Evolutionary conservation across 192 early-diverging fungal species (phyloP).

Genomic region (Dissophora globulifera): DNA sequence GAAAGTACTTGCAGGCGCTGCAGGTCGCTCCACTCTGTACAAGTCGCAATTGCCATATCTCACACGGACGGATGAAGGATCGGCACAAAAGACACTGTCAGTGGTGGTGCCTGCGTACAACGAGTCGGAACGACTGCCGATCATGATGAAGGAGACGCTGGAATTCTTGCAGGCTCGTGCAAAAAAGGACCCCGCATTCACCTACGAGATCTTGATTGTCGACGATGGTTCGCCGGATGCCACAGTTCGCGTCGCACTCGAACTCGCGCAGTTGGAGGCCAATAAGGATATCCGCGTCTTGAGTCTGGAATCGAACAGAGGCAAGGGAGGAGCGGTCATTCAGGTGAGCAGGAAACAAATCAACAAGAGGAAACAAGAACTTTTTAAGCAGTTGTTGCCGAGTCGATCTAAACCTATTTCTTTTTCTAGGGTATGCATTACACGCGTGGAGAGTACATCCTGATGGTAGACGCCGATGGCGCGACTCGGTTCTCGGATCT

Average conservation of each 20-base stretch:
- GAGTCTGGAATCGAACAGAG: slow-evolving; percentile 83
- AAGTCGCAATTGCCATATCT: slow-evolving; percentile 57
- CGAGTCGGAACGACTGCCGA: slow-evolving; percentile 84
- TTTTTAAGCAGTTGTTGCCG: background rate
- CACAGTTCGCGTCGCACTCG: slow-evolving; percentile 74
- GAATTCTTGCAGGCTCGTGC: slow-evolving; percentile 67
- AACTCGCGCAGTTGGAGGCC: slow-evolving; percentile 68
- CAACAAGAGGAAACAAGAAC: no score
- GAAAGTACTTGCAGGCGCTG: no score
- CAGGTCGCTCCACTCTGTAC: slow-evolving; percentile 63
- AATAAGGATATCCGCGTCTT: slow-evolving; percentile 76
- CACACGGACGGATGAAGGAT: slow-evolving; percentile 57
- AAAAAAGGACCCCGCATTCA: slow-evolving; percentile 55
- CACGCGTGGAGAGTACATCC: slow-evolving; percentile 74
- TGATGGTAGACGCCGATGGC: slow-evolving; percentile 98
- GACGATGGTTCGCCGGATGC: slow-evolving; percentile 91
- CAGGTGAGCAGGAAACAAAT: slow-evolving; percentile 64
- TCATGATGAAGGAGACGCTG: slow-evolving; percentile 85
- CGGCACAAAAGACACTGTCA: slow-evolving; percentile 67
- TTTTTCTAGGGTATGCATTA: slow-evolving; percentile 80
- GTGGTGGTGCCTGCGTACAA: slow-evolving; percentile 94
- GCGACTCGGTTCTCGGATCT: slow-evolving; percentile 93
- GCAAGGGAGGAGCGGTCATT: slow-evolving; percentile 94
- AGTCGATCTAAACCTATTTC: background rate
- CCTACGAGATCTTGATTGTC: slow-evolving; percentile 90